Percentiles rank a stretch among this genome's conserved stretches.
These are phyloP conservation scores for Pseudogymnoascus pannorum DNA, from an alignment of 2,329 filamentous ascomycete species.

Conservation along the genomic window DNA sequence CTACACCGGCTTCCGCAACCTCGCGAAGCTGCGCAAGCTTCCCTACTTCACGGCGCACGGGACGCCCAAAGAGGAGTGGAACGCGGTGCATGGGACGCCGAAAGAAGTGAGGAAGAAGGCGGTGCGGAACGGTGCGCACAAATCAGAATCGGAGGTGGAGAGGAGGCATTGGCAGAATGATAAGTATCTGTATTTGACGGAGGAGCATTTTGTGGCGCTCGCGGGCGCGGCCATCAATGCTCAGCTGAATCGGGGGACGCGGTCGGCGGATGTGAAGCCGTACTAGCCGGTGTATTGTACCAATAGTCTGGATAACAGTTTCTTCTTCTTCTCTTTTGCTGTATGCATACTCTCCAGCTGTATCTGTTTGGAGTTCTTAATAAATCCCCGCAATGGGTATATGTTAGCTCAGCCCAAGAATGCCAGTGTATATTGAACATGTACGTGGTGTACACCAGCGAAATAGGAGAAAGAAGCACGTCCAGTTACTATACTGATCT, in stretches of 20 bases:
- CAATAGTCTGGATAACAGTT: too few relatives aligned
- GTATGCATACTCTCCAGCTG: too few relatives aligned
- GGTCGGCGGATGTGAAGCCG: conserved; percentile 8
- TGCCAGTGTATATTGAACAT: too few relatives aligned
- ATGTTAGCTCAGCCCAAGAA: too few relatives aligned
- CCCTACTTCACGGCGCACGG: conserved; percentile 15
- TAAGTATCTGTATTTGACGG: conserved; percentile 18
- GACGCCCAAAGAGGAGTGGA: background rate
- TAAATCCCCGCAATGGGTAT: too few relatives aligned
- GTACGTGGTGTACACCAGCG: too few relatives aligned
- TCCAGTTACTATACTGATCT: background rate
- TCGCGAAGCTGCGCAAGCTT: conserved; percentile 12
- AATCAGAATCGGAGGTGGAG: conserved; percentile 9
- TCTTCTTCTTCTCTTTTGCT: too few relatives aligned
- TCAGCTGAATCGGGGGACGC: conserved; percentile 13
- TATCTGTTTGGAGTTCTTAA: too few relatives aligned
- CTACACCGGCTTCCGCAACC: conserved; percentile 13
- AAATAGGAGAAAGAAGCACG: background rate
- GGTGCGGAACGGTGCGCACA: background rate
- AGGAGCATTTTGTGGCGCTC: conserved; percentile 17
- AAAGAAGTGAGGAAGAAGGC: background rate
- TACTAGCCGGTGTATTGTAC: background rate
- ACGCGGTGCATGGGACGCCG: background rate
- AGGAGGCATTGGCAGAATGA: conserved; percentile 17
- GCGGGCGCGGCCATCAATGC: conserved; percentile 17